Percentiles rank a stretch among this genome's conserved stretches.
Conservation (phyloP, 2,329 filamentous ascomycete genomes). For the Exserohilum rostratum region DNA sequence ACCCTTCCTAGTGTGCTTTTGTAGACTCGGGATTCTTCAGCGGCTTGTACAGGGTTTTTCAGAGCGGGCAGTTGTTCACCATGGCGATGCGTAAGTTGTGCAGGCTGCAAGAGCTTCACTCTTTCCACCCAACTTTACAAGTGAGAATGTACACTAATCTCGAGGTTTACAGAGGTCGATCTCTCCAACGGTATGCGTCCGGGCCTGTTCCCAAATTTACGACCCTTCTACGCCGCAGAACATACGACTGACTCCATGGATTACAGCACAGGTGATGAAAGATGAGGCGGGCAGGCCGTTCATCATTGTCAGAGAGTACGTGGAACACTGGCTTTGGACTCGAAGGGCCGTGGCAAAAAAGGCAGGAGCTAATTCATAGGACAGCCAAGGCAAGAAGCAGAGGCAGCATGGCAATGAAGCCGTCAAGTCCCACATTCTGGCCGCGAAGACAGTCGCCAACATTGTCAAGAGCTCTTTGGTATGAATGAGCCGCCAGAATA, state of each 20-base stretch:
- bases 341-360: neutral
- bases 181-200: constrained; percentile 74
- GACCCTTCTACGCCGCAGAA: constrained; percentile 10
- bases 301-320: constrained; percentile 96
- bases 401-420: constrained; percentile 95
- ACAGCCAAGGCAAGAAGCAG: constrained; percentile 95
- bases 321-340: constrained; percentile 27
- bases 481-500: constrained; percentile 28
- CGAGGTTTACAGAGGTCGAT: constrained; percentile 70
- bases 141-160: constrained; percentile 25
- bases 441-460: constrained; percentile 92
- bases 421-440: constrained; percentile 97
- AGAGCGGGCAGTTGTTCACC: constrained; percentile 23
- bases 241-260: constrained; percentile 32
- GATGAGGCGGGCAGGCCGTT: constrained; percentile 97
- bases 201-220: constrained; percentile 2
- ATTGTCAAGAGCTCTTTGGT: constrained; percentile 95
- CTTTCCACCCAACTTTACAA: constrained; percentile 2
- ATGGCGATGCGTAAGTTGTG: constrained; percentile 51
- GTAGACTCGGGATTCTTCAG: constrained; percentile 4
- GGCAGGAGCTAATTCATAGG: constrained; percentile 33
- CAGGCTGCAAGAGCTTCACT: constrained; percentile 20
- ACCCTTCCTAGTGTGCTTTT: constrained; percentile 3
- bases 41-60: constrained; percentile 7
- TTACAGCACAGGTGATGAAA: constrained; percentile 77